Evolutionary conservation across 1,284 basidiomycete species (phyloP).

Genomic region (Pseudozyma pruni): DNA sequence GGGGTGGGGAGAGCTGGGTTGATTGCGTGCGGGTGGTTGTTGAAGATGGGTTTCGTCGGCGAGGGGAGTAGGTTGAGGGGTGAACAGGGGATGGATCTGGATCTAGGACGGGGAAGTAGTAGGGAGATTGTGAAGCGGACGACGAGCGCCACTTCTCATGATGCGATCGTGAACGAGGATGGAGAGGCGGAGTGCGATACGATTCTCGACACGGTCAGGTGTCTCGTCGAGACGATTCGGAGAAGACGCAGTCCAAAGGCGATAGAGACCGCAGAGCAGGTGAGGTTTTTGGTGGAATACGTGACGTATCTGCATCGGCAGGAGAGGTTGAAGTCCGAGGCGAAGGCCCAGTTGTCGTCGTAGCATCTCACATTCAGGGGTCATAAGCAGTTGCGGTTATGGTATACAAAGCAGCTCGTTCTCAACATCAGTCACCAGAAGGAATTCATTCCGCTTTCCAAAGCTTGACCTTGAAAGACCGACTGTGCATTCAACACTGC

Average conservation of each 20-base stretch:
- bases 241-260: conserved; percentile 61
- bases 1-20: conserved; percentile 94
- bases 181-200: conserved; percentile 18
- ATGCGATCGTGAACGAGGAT: neutral
- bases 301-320: conserved; percentile 53
- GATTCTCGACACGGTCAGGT: conserved; percentile 34
- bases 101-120: neutral
- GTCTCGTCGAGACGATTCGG: conserved; percentile 59
- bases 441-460: too few species aligned
- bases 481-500: too few species aligned
- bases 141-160: conserved; percentile 7
- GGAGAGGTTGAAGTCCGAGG: conserved; percentile 17
- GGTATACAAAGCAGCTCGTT: too few species aligned
- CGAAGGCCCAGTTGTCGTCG: too few species aligned
- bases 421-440: too few species aligned
- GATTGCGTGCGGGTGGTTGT: conserved; percentile 89
- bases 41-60: conserved; percentile 82
- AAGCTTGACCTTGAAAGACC: too few species aligned
- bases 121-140: conserved; percentile 17
- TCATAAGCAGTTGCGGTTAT: too few species aligned
- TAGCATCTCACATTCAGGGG: too few species aligned
- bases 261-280: conserved; percentile 67
- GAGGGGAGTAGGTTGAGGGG: conserved; percentile 1
- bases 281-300: conserved; percentile 57
- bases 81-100: neutral